Evolutionary conservation across 371 early-diverging fungal species (phyloP).

Genomic region (Spiromyces aspiralis): DNA sequence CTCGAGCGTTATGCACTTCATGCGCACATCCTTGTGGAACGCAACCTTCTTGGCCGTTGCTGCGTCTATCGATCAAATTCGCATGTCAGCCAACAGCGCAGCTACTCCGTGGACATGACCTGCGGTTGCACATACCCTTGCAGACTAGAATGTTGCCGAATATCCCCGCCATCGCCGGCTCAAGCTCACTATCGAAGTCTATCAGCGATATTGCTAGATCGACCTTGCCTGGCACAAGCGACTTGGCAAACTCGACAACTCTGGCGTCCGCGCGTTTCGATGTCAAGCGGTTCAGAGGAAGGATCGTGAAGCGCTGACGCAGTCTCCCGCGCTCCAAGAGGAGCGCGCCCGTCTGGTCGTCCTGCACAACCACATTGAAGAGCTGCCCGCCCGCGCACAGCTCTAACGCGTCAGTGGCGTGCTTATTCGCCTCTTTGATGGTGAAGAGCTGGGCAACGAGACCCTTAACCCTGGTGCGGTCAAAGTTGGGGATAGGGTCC

Average conservation of each 20-base stretch:
- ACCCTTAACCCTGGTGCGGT: slow-evolving; percentile 78
- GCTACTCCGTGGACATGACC: no score
- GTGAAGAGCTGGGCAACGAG: slow-evolving; percentile 75
- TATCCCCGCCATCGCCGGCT: slow-evolving; percentile 83
- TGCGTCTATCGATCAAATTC: slow-evolving; percentile 35
- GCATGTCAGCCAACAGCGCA: no score
- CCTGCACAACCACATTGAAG: slow-evolving; percentile 89
- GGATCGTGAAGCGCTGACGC: slow-evolving; percentile 77
- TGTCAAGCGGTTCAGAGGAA: slow-evolving; percentile 94
- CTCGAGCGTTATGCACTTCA: slow-evolving; percentile 89
- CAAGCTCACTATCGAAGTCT: slow-evolving; percentile 58
- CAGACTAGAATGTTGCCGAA: slow-evolving; percentile 93
- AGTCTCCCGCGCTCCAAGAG: slow-evolving; percentile 67
- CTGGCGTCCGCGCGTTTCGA: slow-evolving; percentile 43
- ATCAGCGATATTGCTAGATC: slow-evolving; percentile 70
- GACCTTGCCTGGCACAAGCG: slow-evolving; percentile 64
- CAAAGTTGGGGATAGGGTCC: slow-evolving; percentile 66
- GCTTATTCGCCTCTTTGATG: slow-evolving; percentile 40
- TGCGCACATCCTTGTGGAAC: slow-evolving; percentile 58
- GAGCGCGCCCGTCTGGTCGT: slow-evolving; percentile 72
- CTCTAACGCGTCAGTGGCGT: slow-evolving; percentile 69
- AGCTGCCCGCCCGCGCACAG: slow-evolving; percentile 86
- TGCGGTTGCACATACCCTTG: slow-evolving; percentile 26
- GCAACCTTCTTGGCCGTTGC: slow-evolving; percentile 76
- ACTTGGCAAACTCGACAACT: slow-evolving; percentile 42